phyloP scores from a whole-genome alignment of 2,329 filamentous ascomycete genomes.

The Karstenula rhodostoma region DNA sequence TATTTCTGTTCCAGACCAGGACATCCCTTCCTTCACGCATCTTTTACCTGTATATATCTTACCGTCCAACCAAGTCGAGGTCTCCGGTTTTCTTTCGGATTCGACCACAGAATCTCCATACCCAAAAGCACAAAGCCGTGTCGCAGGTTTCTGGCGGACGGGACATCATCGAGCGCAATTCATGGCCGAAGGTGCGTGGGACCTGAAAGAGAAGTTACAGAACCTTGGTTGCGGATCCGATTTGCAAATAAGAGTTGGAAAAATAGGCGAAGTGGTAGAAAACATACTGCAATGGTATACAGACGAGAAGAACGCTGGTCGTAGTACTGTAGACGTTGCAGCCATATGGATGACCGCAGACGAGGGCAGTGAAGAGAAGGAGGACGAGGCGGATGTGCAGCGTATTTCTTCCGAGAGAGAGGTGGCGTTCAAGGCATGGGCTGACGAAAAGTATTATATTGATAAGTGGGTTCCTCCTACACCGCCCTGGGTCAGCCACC shows the following conservation, averaged over 20 bases:
- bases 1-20: constrained; percentile 33
- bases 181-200: constrained; percentile 75
- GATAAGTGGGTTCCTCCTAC: constrained; percentile 69
- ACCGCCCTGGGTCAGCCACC: not conserved
- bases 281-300: constrained; percentile 62
- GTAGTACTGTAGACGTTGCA: constrained; percentile 58
- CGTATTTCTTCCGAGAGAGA: constrained; percentile 61
- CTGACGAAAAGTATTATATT: constrained; percentile 80
- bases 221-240: constrained; percentile 62
- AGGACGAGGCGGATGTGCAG: constrained; percentile 67
- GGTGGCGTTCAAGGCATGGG: constrained; percentile 70
- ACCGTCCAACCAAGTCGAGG: constrained; percentile 74
- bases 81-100: constrained; percentile 73
- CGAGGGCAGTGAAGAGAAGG: constrained; percentile 72
- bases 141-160: constrained; percentile 76
- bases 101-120: constrained; percentile 63
- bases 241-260: constrained; percentile 71
- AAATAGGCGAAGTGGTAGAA: constrained; percentile 65
- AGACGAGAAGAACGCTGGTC: constrained; percentile 20
- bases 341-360: constrained; percentile 79
- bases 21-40: constrained; percentile 55
- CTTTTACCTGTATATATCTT: constrained; percentile 74
- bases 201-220: constrained; percentile 70
- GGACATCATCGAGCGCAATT: constrained; percentile 77
- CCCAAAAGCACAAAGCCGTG: constrained; percentile 70